Conservation (phyloP, 139 green algal species). For the Prasinococcaceae sp. region DNA sequence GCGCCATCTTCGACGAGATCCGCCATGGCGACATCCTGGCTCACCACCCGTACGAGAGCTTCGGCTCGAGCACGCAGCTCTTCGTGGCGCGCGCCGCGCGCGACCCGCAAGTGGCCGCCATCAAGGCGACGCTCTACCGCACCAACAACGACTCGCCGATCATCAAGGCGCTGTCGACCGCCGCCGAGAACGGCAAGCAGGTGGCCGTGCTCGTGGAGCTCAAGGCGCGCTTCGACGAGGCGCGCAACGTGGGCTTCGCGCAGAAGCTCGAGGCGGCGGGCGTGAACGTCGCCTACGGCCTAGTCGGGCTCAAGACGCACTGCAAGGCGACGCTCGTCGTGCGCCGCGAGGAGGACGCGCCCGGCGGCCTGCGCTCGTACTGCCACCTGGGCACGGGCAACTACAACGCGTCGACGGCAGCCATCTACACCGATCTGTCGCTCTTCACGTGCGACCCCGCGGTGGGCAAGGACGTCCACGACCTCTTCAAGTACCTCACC, state of each 20-base stretch:
- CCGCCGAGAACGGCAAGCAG: constrained; percentile 38
- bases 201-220: constrained; percentile 46
- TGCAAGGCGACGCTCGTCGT: constrained; percentile 41
- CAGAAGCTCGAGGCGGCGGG: constrained; percentile 35
- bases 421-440: constrained; percentile 42
- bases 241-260: constrained; percentile 35
- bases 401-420: constrained; percentile 44
- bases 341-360: constrained; percentile 22
- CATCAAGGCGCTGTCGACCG: constrained; percentile 34
- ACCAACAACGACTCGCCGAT: constrained; percentile 34
- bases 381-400: constrained; percentile 47
- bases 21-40: constrained; percentile 29
- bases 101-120: constrained; percentile 29
- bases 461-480: constrained; percentile 30
- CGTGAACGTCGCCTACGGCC: constrained; percentile 44
- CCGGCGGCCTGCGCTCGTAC: constrained; percentile 29
- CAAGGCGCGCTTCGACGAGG: constrained; percentile 48
- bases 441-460: constrained; percentile 35
- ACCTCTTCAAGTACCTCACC: constrained; percentile 52
- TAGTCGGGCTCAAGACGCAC: constrained; percentile 48
- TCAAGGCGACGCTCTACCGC: constrained; percentile 46
- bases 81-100: constrained; percentile 33
- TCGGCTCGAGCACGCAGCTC: constrained; percentile 28
- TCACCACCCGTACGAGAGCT: constrained; percentile 44
- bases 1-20: constrained; percentile 31